Base-by-base conservation (phyloP, 2,329 filamentous ascomycete species). In the Exophiala mesophila region DNA sequence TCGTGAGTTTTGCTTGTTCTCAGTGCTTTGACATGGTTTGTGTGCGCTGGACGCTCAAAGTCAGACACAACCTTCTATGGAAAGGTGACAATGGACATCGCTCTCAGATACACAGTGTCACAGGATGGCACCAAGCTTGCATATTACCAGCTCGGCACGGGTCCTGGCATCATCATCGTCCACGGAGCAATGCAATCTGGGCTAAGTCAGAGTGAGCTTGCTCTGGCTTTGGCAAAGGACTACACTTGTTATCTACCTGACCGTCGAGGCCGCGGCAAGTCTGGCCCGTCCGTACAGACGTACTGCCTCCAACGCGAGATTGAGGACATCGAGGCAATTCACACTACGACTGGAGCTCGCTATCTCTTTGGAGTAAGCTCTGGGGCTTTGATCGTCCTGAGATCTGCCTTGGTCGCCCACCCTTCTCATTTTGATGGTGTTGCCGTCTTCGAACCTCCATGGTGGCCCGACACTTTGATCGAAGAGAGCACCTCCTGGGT, bases 351-450 rank as follows among this genome's bases (percentile, higher is more conserved):
- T 10, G 39, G 39, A 9, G 39, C 44, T 5, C 37, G 38, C 18
- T 47, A 32, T 30, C 29, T 47, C 28, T 47, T 47, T 9, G 44
- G 44, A 20, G 44, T 47, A 5, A 47, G 44, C 30, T 47, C 44
- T 6, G 44, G 44, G 13, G 44, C 44, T 13, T 15, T 47, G 28
- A 35, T 47, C 17, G 41, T 39, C 8, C 16, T 47, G 34, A 47
- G 35, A 21, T 39, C 44, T 12, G 39, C 44, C 4, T 17, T 36
- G 17, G 34, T 36, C 9, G 44, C 39, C 3, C 39, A 38, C 6
- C 21, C 34, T 12, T 47, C 44, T 5, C 39, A 42, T 15, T 33
- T 47, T 3, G 35, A 23, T 10, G 34, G 35, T 5, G 41, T 47
- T 32, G 44, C 44, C 4, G 35, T 47, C 28, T 47, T 43, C 28